A percentile compares a stretch with the other conserved stretches of the same genome.
Conservation (phyloP, 768 basidiomycete species). For the Postia placenta region DNA sequence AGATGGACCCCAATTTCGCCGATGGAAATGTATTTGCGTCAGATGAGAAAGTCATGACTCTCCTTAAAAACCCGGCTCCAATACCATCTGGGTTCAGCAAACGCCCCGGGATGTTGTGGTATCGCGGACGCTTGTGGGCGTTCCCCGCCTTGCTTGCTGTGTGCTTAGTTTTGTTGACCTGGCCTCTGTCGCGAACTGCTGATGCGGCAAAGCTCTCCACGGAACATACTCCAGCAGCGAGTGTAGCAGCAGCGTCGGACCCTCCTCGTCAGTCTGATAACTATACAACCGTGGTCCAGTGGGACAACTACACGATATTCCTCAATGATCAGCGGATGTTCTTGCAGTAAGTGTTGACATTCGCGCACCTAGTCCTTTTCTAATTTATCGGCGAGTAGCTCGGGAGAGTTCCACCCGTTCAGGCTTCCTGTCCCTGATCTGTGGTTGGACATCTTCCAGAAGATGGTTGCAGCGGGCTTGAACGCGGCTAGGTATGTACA, state of each 20-base stretch:
- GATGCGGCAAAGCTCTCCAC: not conserved
- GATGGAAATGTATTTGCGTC: not conserved
- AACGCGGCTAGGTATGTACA: slow-evolving; percentile 54
- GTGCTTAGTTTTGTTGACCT: slow-evolving; percentile 9
- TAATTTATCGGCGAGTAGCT: slow-evolving; percentile 34
- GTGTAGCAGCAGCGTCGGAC: slow-evolving; percentile 6
- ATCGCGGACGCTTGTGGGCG: slow-evolving; percentile 9
- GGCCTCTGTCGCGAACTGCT: slow-evolving; percentile 5
- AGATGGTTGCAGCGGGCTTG: slow-evolving; percentile 73
- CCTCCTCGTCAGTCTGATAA: slow-evolving; percentile 21
- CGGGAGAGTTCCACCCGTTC: slow-evolving; percentile 83
- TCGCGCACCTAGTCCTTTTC: not conserved
- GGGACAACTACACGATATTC: slow-evolving; percentile 71
- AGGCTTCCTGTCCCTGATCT: slow-evolving; percentile 72
- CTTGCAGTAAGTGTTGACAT: slow-evolving; percentile 46
- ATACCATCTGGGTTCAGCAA: too few relatives aligned
- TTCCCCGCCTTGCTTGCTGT: slow-evolving; percentile 12
- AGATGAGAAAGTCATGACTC: not conserved
- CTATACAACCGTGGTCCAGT: slow-evolving; percentile 34
- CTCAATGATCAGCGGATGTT: slow-evolving; percentile 67
- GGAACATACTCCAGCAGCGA: not conserved
- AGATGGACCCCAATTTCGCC: not conserved
- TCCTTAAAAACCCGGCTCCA: too few relatives aligned
- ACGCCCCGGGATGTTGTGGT: slow-evolving; percentile 4
- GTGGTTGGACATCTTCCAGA: slow-evolving; percentile 81